Conservation (phyloP, 1,284 basidiomycete genomes). For the Trametes hirsuta region DNA sequence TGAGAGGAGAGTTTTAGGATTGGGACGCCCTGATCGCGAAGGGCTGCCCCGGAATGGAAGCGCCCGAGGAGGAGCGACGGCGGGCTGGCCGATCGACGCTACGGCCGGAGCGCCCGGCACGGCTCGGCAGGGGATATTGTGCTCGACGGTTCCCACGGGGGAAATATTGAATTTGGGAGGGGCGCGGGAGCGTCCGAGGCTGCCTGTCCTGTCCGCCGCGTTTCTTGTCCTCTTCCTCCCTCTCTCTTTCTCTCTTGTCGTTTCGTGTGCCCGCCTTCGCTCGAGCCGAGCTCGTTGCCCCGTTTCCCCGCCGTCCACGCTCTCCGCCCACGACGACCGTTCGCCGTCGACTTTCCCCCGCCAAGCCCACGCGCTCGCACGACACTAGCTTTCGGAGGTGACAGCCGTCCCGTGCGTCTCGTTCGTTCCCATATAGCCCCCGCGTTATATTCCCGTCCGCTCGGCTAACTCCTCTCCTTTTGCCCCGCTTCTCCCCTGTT, state of each 20-base stretch:
- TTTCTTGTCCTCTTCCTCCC: neutral
- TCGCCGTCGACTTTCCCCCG: conserved; percentile 5
- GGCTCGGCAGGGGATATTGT: conserved; percentile 2
- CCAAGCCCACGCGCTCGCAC: conserved; percentile 6
- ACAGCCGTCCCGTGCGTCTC: conserved; percentile 21
- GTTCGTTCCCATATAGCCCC: conserved; percentile 1
- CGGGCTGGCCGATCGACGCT: neutral
- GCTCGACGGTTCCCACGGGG: neutral
- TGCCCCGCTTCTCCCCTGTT: neutral
- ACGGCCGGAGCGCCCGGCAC: conserved; percentile 2
- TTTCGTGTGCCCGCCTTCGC: neutral
- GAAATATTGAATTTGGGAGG: neutral
- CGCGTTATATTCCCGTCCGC: conserved; percentile 10
- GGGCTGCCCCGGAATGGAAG: conserved; percentile 1
- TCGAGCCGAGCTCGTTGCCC: conserved; percentile 16
- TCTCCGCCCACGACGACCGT: neutral
- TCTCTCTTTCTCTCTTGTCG: neutral
- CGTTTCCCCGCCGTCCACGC: conserved; percentile 1
- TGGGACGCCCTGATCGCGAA: conserved; percentile 9
- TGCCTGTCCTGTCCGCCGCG: neutral
- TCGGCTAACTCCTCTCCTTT: conserved; percentile 1
- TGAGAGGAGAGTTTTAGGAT: conserved; percentile 6
- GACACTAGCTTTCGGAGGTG: neutral
- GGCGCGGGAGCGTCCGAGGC: neutral
- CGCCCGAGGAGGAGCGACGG: neutral